Evolutionary conservation across 2,329 filamentous ascomycete species (phyloP), one percentile per base, ranked within the genome.

Genomic region (Phaeosphaeriaceae sp.): DNA sequence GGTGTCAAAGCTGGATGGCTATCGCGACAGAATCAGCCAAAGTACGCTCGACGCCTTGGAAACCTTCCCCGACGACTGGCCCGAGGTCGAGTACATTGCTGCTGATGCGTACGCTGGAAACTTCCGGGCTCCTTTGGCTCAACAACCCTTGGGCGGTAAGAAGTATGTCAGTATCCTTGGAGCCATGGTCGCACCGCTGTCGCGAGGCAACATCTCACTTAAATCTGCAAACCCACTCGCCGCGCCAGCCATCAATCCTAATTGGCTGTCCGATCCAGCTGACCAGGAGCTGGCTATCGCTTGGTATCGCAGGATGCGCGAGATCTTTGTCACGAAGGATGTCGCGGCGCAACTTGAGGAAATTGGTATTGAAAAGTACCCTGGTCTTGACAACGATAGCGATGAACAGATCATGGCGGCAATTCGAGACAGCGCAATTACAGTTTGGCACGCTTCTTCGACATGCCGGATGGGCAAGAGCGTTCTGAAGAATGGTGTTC

Each of bases 161-260:
- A 66, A 77, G 30, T 77, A 77, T 43, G 77, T 73, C 3, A 69
- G 70, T 1, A 73, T 79, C 26, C 48, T 69, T 0, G 70, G 58
- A 11, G 66, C 72, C 0, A 56, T 80, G 2, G 62, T 77, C 10
- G 65, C 75, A 0, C 75, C 79, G 0, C 56, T 76, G 1, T 78
- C 73, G 1, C 71, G 75, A 1, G 78, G 78, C 2, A 74, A 61
- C 23, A 67, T 81, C n/a, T 73, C 71, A 0, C 71, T 80, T 23
- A n/a, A 56, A 0, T 72, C 65, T 9, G 52, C 68, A 15, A 64
- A 74, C 43, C 72, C 68, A 1, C 21, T 52, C 0, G 68, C 68
- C 21, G 55, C 61, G 0, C 79, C 79, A 0, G 40, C 71, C 13
- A 68, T 81, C 44, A 65, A 79, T 44, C 75, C 77, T 0, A 69